These are phyloP conservation scores for Hanseniaspora uvarum DNA, from an alignment of 1,139 yeast genomes.

Conservation along the genomic window DNA sequence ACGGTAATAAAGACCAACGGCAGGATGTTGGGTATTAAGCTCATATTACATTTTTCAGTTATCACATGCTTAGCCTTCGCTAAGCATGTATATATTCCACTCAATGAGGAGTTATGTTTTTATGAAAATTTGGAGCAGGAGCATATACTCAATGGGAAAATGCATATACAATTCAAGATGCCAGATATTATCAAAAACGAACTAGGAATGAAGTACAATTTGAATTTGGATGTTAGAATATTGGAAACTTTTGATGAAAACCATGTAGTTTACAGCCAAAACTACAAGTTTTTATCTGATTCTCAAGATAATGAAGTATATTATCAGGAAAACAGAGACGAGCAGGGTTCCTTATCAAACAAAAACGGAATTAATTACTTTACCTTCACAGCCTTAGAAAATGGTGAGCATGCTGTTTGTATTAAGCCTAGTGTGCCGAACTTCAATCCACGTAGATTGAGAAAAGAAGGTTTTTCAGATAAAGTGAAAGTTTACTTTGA, in stretches of 20 bases:
- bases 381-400: conserved; percentile 49
- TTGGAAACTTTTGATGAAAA: conserved; percentile 50
- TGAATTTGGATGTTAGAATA: conserved; percentile 37
- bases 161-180: conserved; percentile 27
- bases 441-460: conserved; percentile 3
- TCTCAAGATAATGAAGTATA: conserved; percentile 2
- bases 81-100: conserved; percentile 10
- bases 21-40: not conserved
- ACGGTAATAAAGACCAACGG: not conserved
- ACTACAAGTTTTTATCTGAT: conserved; percentile 27
- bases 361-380: conserved; percentile 41
- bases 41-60: not conserved
- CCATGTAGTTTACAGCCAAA: conserved; percentile 49
- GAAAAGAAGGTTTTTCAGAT: conserved; percentile 23
- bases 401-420: conserved; percentile 56
- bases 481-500: conserved; percentile 40
- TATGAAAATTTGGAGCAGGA: conserved; percentile 44
- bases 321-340: not conserved
- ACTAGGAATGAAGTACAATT: conserved; percentile 26
- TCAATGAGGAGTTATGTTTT: conserved; percentile 42
- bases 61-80: not conserved
- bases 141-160: conserved; percentile 42
- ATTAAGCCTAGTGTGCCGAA: conserved; percentile 38
- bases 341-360: not conserved
- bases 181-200: conserved; percentile 7